phyloP scores from a whole-genome alignment of 2,329 filamentous ascomycete genomes.

The Aplosporella prunicola region DNA sequence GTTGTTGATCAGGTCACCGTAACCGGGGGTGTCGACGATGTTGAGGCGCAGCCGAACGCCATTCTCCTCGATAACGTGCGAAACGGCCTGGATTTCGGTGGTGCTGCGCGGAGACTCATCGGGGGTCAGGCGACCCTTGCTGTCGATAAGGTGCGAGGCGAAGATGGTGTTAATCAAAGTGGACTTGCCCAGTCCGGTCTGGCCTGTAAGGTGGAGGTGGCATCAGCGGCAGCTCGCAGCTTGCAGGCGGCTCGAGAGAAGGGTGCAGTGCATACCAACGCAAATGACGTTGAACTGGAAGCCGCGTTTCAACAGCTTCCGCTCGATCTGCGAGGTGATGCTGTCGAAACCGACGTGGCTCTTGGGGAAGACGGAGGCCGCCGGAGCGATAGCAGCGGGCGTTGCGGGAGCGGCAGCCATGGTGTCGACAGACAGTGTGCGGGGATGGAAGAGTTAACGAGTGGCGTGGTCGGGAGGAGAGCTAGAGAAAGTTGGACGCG shows the following conservation, averaged over 20 bases:
- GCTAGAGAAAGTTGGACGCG: conserved; percentile 10
- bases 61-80: conserved; percentile 99
- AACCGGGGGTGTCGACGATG: conserved; percentile 97
- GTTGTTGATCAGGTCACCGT: conserved; percentile 98
- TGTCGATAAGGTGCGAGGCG: conserved; percentile 97
- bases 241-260: background rate
- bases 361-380: conserved; percentile 62
- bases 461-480: conserved; percentile 13
- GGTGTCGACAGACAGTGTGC: conserved; percentile 19
- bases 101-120: conserved; percentile 91
- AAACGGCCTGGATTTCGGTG: conserved; percentile 95
- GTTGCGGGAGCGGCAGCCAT: conserved; percentile 59
- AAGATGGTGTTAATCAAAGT: conserved; percentile 99
- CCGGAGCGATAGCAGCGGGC: conserved; percentile 1
- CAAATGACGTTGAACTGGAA: conserved; percentile 99
- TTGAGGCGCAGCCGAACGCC: conserved; percentile 94
- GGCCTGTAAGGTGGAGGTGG: conserved; percentile 68
- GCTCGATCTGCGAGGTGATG: conserved; percentile 98
- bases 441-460: conserved; percentile 3
- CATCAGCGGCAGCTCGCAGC: conserved; percentile 13
- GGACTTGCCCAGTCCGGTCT: conserved; percentile 97
- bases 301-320: conserved; percentile 97
- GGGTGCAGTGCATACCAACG: conserved; percentile 67
- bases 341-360: conserved; percentile 99
- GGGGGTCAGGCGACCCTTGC: conserved; percentile 87